These are phyloP conservation scores for Nyctanthes arbortristis DNA, from an alignment of 257 asterid genomes.

Conservation along the genomic window DNA sequence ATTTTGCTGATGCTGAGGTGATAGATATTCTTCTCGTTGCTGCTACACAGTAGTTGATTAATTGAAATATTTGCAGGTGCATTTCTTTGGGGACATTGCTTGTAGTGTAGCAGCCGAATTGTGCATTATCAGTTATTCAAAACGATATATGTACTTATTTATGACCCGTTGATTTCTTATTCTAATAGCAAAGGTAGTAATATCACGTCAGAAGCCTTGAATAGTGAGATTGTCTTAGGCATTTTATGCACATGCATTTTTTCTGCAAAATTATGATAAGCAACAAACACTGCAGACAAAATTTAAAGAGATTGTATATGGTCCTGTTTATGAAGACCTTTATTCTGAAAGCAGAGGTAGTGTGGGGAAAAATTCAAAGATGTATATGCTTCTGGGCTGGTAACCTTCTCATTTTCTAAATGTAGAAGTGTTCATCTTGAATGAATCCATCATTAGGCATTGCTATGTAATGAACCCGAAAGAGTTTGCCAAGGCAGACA, in stretches of 20 bases:
- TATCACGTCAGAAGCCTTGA: not conserved
- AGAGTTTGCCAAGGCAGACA: slow-evolving; percentile 60
- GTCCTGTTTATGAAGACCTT: not conserved
- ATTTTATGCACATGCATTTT: not conserved
- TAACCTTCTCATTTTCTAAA: slow-evolving; percentile 4
- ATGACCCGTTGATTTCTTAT: not conserved
- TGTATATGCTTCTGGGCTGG: slow-evolving; percentile 11
- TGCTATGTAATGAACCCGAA: slow-evolving; percentile 75
- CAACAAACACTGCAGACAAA: not conserved
- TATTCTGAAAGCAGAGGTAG: slow-evolving; percentile 2
- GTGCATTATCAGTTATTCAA: not conserved
- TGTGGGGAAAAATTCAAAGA: not conserved
- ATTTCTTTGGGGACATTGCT: not conserved
- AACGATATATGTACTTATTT: not conserved
- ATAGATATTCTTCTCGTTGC: slow-evolving; percentile 16
- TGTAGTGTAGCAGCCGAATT: not conserved
- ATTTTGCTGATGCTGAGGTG: slow-evolving; percentile 84
- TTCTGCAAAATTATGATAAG: not conserved
- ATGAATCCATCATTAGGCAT: slow-evolving; percentile 77
- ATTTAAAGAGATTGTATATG: not conserved
- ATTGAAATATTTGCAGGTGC: not conserved
- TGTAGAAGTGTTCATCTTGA: too few species aligned
- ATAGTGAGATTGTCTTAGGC: not conserved
- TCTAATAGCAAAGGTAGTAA: not conserved
- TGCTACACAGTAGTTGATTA: not conserved